Percentiles rank a stretch among this genome's conserved stretches.
Evolutionary conservation across 768 basidiomycete genomes (phyloP).

Genomic region (Russula compacta): DNA sequence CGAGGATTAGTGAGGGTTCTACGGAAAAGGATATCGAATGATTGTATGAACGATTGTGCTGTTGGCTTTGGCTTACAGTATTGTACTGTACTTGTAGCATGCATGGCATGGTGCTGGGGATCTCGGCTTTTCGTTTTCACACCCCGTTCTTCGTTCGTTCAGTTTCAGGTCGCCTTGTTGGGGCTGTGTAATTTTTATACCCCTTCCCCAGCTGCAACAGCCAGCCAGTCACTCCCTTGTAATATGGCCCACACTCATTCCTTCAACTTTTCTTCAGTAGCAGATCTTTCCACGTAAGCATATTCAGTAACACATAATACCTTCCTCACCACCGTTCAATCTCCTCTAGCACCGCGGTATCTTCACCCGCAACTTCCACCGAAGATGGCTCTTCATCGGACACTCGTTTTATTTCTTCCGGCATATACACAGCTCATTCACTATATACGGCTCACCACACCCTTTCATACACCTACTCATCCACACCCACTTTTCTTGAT

Average conservation of each 20-base stretch:
- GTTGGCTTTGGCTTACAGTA: no score
- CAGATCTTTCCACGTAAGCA: background rate
- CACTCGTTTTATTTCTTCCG: background rate
- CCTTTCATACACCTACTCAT: background rate
- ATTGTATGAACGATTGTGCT: no score
- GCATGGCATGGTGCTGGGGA: no score
- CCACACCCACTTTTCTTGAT: background rate
- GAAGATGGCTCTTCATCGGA: background rate
- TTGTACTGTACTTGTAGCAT: no score
- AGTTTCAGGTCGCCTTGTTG: background rate
- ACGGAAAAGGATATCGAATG: no score
- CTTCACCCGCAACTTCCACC: background rate
- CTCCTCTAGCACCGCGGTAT: background rate
- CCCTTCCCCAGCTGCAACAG: background rate
- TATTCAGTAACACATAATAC: background rate
- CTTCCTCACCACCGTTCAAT: background rate
- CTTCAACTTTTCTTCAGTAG: background rate
- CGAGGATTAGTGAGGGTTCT: no score
- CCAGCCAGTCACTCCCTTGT: background rate
- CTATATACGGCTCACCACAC: background rate
- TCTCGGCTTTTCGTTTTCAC: no score
- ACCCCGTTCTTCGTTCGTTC: no score
- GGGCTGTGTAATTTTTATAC: background rate
- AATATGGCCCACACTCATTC: background rate
- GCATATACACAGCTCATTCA: background rate